Evolutionary conservation across 768 basidiomycete species (phyloP), one percentile per base, ranked within the genome.

Genomic region (Crepidotus variabilis): DNA sequence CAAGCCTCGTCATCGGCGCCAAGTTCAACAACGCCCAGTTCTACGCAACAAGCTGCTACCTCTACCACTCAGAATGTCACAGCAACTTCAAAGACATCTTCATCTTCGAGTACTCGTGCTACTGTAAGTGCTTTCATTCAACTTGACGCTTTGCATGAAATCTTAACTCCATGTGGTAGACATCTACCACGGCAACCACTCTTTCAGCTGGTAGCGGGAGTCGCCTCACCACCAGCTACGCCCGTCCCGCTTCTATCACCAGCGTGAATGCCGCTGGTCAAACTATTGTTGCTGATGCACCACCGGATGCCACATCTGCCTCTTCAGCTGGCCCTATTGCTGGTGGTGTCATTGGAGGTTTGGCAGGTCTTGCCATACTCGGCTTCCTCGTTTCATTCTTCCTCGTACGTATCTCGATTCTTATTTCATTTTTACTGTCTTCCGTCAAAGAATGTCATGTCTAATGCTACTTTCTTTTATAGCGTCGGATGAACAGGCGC

Each of bases 241-340:
- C 4, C 39, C 13, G 18, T 5, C 39, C 39, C 5, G 18, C 55
- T 13, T 3, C 39, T 10, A 23, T 5, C 18, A 51, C 50, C 1
- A 14, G 6, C 20, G 50, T 45, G 16, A 39, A 56, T 23, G 2
- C 60, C 4, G 63, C 66, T 48, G 50, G 51, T 16, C 33, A 65
- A 9, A 60, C 58, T 45, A 53, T 34, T 39, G 48, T 57, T 20
- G 49, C 60, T 16, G 55, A 55, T 47, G 57, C 65, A 11, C 50
- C 24, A 4, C 2, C 50, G 8, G 50, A 52, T 6, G 18, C 34
- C 3, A 55, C 58, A 9, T 60, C 64, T 20, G 68, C 65, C 8
- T 46, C 75, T 47, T 70, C 70, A 47, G 71, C 75, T 14, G 79
- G 78, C n/a, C 64, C 75, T 22, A 67, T 81, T 48, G 72, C 77